Evolutionary conservation across 1,284 basidiomycete species (phyloP), one percentile per base, ranked within the genome.

Genomic region (Leccinum pachyderme): DNA sequence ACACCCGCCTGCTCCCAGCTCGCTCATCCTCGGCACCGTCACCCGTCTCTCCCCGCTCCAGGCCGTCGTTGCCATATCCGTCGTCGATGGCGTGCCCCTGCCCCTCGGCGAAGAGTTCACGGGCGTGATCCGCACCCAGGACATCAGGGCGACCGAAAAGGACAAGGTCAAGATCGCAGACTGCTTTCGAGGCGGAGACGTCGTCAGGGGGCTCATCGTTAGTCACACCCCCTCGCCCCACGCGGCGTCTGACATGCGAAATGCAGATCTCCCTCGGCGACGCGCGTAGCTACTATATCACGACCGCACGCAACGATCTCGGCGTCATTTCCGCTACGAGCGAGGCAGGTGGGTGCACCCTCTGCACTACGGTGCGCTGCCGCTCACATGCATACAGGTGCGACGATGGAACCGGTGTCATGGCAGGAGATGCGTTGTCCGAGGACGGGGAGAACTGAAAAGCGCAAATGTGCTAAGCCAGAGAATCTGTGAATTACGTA

Each of bases 131-230:
- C 84, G 96, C 32, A 79, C 84, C 4, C 92, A 96, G 71, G 97
- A 99, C 72, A 87, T 97, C n/a, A 75, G 94, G 47, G 86, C 88
- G 28, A 95, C 93, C 2, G 94, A 97, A 68, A 92, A 93, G 65
- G 93, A 96, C 75, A 91, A 89, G 70, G 83, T 98, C 57, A 95
- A 93, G 73, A 91, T 98, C 61, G 86, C 86, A 32, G 93, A 97
- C 63, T 98, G 94, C 68, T 99, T 98, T 75, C 82, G 97, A 41
- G 91, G 95, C 1, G 95, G 97, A 4, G 96, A 99, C 73, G 91
- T 98, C 52, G 91, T 99, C 28, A 86, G 91, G 61, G 95, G 95
- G 5, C 75, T 89, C 41, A 95, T 98, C 63, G 95, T 97, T 70
- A 72, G 91, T 82, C 44, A 15, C 31, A n/a, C 18, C 25, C 15